Evolutionary conservation across 225 moss, liverwort and hornwort genomes (phyloP).

Genomic region (Anthoceros angustus): DNA sequence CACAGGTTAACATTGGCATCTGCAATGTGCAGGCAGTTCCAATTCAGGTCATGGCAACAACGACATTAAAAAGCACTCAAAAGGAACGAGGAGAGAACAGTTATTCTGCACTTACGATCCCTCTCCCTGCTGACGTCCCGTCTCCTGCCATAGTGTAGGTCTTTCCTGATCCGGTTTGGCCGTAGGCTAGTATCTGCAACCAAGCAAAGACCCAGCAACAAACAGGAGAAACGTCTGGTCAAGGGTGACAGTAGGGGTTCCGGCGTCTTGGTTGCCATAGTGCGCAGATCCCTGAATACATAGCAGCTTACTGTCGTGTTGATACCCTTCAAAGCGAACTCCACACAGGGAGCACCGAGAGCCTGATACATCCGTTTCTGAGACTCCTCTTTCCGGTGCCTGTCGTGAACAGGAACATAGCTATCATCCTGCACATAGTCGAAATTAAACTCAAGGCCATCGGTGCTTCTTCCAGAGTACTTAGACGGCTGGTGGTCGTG

Average conservation of each 20-base stretch:
- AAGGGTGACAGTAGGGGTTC: conserved; percentile 8
- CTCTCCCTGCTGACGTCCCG: conserved; percentile 25
- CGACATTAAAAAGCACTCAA: not conserved
- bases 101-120: conserved; percentile 30
- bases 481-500: conserved; percentile 17
- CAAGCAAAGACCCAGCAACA: not conserved
- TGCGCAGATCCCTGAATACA: too few relatives aligned
- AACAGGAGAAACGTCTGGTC: not conserved
- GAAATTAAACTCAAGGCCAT: conserved; percentile 31
- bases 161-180: conserved; percentile 48
- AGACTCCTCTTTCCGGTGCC: conserved; percentile 27
- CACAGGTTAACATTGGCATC: conserved; percentile 7
- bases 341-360: conserved; percentile 40
- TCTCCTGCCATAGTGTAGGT: conserved; percentile 57
- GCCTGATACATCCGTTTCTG: conserved; percentile 41
- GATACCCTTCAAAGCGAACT: conserved; percentile 35
- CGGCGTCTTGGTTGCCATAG: not conserved
- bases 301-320: conserved; percentile 28
- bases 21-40: not conserved
- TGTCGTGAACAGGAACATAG: conserved; percentile 19
- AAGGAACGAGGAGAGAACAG: conserved; percentile 8
- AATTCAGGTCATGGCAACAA: not conserved
- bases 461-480: conserved; percentile 19
- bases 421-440: conserved; percentile 48
- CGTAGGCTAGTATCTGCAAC: conserved; percentile 39